Conservation (phyloP, 1,139 yeast species). For the Protomyces pachydermus region DNA sequence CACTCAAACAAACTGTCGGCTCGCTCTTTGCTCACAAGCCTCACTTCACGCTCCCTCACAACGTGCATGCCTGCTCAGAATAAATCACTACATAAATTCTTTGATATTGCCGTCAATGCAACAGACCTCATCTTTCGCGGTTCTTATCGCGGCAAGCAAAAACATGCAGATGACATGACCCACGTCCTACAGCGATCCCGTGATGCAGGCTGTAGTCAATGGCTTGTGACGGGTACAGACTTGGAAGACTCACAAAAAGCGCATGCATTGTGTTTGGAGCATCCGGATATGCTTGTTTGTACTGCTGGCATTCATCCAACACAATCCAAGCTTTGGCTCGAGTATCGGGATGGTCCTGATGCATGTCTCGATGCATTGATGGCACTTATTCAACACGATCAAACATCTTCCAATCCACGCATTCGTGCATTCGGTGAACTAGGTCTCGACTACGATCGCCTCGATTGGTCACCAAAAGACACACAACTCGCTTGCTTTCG, state of each 20-base stretch:
- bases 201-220: slow-evolving; percentile 57
- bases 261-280: slow-evolving; percentile 43
- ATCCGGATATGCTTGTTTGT: slow-evolving; percentile 42
- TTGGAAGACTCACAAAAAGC: slow-evolving; percentile 57
- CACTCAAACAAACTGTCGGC: too few relatives aligned
- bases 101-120: slow-evolving; percentile 47
- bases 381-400: slow-evolving; percentile 50
- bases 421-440: slow-evolving; percentile 35
- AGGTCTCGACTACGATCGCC: slow-evolving; percentile 75
- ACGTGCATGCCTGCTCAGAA: too few relatives aligned
- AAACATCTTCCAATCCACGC: slow-evolving; percentile 37
- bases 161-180: slow-evolving; percentile 64
- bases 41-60: too few relatives aligned
- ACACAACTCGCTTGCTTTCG: slow-evolving; percentile 65
- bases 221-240: slow-evolving; percentile 80
- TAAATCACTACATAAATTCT: not conserved
- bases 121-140: slow-evolving; percentile 89
- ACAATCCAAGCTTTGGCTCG: slow-evolving; percentile 18
- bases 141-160: slow-evolving; percentile 59
- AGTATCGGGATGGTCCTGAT: slow-evolving; percentile 24
- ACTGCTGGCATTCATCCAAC: slow-evolving; percentile 91
- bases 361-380: slow-evolving; percentile 47
- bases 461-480: slow-evolving; percentile 64
- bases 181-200: slow-evolving; percentile 64
- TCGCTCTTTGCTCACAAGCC: too few relatives aligned